These are phyloP conservation scores for Penicillium sp. DNA, from an alignment of 2,329 filamentous ascomycete species.

Conservation along the genomic window DNA sequence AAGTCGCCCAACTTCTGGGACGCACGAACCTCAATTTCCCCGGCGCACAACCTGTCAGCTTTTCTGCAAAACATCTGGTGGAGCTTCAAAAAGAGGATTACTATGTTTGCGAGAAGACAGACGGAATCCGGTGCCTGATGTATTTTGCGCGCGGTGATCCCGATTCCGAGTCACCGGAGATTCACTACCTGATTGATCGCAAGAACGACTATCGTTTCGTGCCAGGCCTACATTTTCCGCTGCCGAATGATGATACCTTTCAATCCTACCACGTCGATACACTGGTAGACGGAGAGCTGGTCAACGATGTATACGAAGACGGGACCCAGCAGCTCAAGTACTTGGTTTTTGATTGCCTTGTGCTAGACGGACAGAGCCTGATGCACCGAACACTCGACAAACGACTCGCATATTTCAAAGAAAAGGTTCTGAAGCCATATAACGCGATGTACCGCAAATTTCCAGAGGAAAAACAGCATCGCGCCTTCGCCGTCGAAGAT, in stretches of 20 bases:
- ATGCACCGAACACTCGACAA: constrained; percentile 84
- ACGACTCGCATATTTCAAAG: constrained; percentile 80
- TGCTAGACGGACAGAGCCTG: constrained; percentile 72
- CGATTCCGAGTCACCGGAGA: constrained; percentile 63
- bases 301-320: constrained; percentile 73
- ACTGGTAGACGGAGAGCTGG: constrained; percentile 88
- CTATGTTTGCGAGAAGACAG: constrained; percentile 97
- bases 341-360: constrained; percentile 90
- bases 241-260: constrained; percentile 60
- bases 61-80: constrained; percentile 75
- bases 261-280: constrained; percentile 74
- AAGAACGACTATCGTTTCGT: constrained; percentile 97
- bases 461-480: constrained; percentile 67
- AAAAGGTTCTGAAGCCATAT: constrained; percentile 76
- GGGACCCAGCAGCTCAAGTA: constrained; percentile 73
- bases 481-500: constrained; percentile 79
- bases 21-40: constrained; percentile 72
- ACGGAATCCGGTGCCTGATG: constrained; percentile 92
- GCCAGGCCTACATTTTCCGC: constrained; percentile 76
- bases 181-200: constrained; percentile 92
- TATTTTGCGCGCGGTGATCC: constrained; percentile 66
- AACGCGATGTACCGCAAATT: constrained; percentile 71
- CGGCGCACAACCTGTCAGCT: constrained; percentile 92
- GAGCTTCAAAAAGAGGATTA: constrained; percentile 84
- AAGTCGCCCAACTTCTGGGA: constrained; percentile 74